Conservation (phyloP, 2,329 filamentous ascomycete genomes). For the Ceratocystis colombiana region DNA sequence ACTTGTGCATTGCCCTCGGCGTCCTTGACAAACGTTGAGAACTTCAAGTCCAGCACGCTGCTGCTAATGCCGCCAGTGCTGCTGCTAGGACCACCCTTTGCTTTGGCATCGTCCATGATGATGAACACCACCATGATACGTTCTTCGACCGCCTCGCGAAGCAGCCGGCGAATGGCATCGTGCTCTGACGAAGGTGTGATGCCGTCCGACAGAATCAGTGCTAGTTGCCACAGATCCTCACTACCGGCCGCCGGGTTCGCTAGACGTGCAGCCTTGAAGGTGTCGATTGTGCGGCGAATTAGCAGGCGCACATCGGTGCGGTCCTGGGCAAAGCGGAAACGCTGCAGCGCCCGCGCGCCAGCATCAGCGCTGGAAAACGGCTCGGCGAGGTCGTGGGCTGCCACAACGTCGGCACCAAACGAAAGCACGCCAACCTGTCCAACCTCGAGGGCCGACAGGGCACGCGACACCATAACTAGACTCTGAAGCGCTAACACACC, state of each 20-base stretch:
- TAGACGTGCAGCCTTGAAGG: conserved; percentile 69
- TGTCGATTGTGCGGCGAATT: conserved; percentile 63
- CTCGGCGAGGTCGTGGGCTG: conserved; percentile 75
- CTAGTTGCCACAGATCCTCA: conserved; percentile 85
- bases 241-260: conserved; percentile 36
- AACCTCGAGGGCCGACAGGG: conserved; percentile 83
- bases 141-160: conserved; percentile 82
- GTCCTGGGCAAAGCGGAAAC: conserved; percentile 73
- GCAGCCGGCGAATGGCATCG: conserved; percentile 66
- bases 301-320: conserved; percentile 77
- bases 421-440: conserved; percentile 87
- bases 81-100: background rate
- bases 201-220: conserved; percentile 87
- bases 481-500: conserved; percentile 83
- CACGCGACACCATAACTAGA: conserved; percentile 78
- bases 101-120: conserved; percentile 62
- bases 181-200: conserved; percentile 76
- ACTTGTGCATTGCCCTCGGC: conserved; percentile 53
- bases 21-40: conserved; percentile 69
- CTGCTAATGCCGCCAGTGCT: conserved; percentile 38
- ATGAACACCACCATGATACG: conserved; percentile 98
- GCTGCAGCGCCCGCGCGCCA: conserved; percentile 34
- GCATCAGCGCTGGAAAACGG: conserved; percentile 53
- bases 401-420: conserved; percentile 73
- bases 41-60: conserved; percentile 78